Evolutionary conservation across 2,329 filamentous ascomycete genomes (phyloP).

Genomic region (Aspergillus candidus): DNA sequence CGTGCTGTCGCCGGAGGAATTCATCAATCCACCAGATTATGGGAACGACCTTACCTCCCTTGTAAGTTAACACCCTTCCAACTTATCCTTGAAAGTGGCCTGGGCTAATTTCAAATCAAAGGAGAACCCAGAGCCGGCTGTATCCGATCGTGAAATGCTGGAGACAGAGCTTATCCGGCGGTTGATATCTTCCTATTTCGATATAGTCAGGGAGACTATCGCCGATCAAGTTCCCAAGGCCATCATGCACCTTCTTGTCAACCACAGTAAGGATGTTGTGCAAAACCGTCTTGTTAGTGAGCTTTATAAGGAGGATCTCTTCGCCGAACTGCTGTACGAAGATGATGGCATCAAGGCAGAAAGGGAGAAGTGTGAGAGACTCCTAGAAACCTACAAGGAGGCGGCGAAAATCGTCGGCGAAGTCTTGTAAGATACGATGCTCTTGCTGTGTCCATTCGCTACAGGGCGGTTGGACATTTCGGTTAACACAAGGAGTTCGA

Average conservation of each 20-base stretch:
- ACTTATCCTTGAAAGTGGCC: constrained; percentile 2
- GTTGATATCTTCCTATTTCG: constrained; percentile 97
- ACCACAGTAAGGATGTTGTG: constrained; percentile 96
- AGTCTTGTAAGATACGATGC: constrained; percentile 58
- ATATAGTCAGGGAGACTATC: constrained; percentile 97
- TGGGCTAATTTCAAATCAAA: constrained; percentile 11
- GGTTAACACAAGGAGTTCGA: no score
- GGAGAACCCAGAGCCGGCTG: constrained; percentile 64
- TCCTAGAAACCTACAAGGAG: constrained; percentile 92
- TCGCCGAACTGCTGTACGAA: constrained; percentile 91
- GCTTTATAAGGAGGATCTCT: constrained; percentile 85
- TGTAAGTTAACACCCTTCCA: constrained; percentile 36
- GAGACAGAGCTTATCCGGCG: constrained; percentile 96
- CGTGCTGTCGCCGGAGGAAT: constrained; percentile 41
- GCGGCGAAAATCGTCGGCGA: constrained; percentile 97
- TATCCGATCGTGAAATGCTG: constrained; percentile 92
- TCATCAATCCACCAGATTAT: constrained; percentile 32
- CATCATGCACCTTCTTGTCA: constrained; percentile 97
- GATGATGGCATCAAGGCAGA: constrained; percentile 97
- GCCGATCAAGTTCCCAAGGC: constrained; percentile 98
- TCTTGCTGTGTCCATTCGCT: no score
- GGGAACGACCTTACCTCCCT: constrained; percentile 40
- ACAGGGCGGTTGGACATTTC: no score
- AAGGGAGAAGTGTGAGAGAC: constrained; percentile 95
- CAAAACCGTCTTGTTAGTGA: constrained; percentile 95